Evolutionary conservation across 495 filamentous ascomycete genomes (phyloP), one percentile per base, ranked within the genome.

Genomic region (Penicillium malachiteum): DNA sequence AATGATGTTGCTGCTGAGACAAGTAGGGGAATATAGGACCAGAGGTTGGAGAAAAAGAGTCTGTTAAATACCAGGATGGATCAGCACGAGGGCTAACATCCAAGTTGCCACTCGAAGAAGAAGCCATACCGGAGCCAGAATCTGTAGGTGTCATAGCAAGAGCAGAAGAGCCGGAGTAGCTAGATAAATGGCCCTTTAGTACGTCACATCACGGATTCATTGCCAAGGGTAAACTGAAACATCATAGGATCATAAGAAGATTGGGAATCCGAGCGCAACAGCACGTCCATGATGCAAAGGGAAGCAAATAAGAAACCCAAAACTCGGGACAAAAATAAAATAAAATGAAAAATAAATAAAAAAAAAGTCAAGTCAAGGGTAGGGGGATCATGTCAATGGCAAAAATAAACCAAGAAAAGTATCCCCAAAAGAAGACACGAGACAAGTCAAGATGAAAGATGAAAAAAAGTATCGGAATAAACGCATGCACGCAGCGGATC

Each of bases 91-190:
- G 7, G 13, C 30, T 48, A 30, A 34, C 40, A 30, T 13, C 39
- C 50, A 16, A 60, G 40, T 37, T 37, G 34, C 34, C 34, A 37
- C 34, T 37, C 21, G n/a, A 18, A 12, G 49, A 63, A 48, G 40
- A 53, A 49, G 17, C 57, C 65, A 54, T 72, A 76, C 77, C 77
- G 46, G 76, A 71, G 54, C 74, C 76, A 42, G 76, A 78, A 64
- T 78, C 75, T 49, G 73, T 57, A 42, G 78, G 72, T 57, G 71
- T 78, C 69, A 78, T 76, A 13, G 76, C 67, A 55, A 78, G 68
- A n/a, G 70, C 64, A 56, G 69, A 58, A 41, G 71, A 73, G 40
- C 71, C 59, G 37, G 71, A 60, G 59, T 73, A 80, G 50, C 75
- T 78, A 64, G 33, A 56, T 57, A 49, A 44, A 51, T 54, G n/a